These are phyloP conservation scores for Rhizopus delemar DNA, from an alignment of 371 early-diverging fungal species.

Conservation along the genomic window DNA sequence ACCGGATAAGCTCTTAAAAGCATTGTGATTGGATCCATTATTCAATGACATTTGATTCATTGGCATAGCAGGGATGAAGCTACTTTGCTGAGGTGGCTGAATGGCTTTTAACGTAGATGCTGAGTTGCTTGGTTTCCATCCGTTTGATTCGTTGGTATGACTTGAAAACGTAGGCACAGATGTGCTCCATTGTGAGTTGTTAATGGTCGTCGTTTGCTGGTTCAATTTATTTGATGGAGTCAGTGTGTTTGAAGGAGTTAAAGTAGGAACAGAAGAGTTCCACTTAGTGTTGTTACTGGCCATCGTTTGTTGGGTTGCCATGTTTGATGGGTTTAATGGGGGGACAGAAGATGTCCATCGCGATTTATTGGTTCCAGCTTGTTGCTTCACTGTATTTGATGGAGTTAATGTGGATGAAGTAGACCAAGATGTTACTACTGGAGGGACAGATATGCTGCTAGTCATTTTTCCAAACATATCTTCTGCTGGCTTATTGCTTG, in stretches of 20 bases:
- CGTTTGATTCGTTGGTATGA: neutral
- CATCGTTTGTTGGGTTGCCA: neutral
- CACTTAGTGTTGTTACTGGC: conserved; percentile 2
- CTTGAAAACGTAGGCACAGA: conserved; percentile 4
- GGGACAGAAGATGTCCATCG: neutral
- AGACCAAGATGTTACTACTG: neutral
- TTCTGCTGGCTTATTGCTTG: conserved; percentile 1
- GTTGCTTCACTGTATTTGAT: too few species aligned
- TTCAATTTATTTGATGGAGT: conserved; percentile 1
- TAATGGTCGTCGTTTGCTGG: neutral
- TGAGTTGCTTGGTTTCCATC: neutral
- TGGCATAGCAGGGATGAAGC: neutral
- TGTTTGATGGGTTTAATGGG: conserved; percentile 1
- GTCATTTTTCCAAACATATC: conserved; percentile 25
- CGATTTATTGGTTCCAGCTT: neutral
- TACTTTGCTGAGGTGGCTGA: conserved; percentile 3
- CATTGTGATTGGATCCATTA: conserved; percentile 6
- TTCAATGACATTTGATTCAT: conserved; percentile 14
- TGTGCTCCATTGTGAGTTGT: neutral
- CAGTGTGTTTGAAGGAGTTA: conserved; percentile 11
- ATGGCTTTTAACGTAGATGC: neutral
- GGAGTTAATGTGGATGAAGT: conserved; percentile 6
- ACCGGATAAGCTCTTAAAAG: neutral
- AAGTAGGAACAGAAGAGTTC: conserved; percentile 8
- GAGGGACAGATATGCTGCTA: neutral